Evolutionary conservation across 2,329 filamentous ascomycete genomes (phyloP).

Genomic region (Alternaria triticina): DNA sequence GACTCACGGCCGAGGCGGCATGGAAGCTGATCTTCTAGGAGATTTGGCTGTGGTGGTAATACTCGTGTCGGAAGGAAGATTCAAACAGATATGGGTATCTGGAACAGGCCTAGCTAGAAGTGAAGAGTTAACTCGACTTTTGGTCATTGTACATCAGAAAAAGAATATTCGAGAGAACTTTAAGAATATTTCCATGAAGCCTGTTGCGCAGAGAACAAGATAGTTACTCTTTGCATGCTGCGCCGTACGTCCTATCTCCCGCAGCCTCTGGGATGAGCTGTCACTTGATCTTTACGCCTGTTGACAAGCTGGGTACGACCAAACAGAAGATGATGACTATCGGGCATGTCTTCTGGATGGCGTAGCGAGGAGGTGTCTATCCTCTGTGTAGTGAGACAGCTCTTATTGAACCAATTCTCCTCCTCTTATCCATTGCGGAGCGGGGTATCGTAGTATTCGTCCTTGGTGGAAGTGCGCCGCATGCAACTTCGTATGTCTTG

Average conservation of each 20-base stretch:
- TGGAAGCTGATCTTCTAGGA: not conserved
- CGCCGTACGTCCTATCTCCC: not conserved
- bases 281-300: not conserved
- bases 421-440: not conserved
- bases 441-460: not conserved
- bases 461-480: not conserved
- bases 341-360: not conserved
- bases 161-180: not conserved
- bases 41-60: not conserved
- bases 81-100: not conserved
- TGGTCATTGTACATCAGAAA: not conserved
- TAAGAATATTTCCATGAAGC: not conserved
- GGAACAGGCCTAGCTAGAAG: not conserved
- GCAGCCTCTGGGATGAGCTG: not conserved
- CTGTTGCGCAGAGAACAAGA: not conserved
- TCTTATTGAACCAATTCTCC: too few relatives aligned
- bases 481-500: not conserved
- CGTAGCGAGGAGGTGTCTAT: not conserved
- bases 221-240: not conserved
- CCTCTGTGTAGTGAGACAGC: not conserved
- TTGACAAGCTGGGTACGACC: not conserved
- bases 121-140: not conserved
- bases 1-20: not conserved
- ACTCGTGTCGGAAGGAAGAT: not conserved
- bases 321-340: not conserved